phyloP scores from a whole-genome alignment of 805 yeast genomes.

The Schizosaccharomyces octosporus region DNA sequence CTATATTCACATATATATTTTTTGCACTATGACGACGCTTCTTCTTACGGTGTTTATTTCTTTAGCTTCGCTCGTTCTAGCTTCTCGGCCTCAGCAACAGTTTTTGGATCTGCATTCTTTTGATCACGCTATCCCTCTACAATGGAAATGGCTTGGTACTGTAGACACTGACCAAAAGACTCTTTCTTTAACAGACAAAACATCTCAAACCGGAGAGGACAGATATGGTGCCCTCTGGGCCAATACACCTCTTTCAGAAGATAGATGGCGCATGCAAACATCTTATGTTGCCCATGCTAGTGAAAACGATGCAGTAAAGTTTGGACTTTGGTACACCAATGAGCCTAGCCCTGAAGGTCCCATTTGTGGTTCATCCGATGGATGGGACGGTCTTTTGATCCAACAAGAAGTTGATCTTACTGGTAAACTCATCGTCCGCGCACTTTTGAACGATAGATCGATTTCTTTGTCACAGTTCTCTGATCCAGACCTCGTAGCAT shows the following conservation, averaged over 20 bases:
- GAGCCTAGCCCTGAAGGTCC: neutral
- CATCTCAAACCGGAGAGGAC: neutral
- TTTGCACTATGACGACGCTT: too few relatives aligned
- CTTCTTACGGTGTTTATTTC: neutral
- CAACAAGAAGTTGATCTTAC: neutral
- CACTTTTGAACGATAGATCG: neutral
- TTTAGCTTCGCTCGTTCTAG: neutral
- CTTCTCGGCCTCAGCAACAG: neutral
- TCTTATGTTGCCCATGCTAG: neutral
- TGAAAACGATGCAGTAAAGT: neutral
- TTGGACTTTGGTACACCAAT: neutral
- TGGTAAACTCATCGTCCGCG: neutral
- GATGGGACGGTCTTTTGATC: neutral
- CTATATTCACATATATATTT: too few relatives aligned
- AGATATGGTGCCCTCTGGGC: neutral
- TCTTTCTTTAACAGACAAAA: neutral
- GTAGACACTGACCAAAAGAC: neutral
- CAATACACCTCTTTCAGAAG: neutral
- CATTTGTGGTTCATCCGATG: neutral
- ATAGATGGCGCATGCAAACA: neutral
- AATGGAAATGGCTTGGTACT: neutral
- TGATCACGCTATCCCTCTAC: neutral
- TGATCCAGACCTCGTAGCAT: neutral
- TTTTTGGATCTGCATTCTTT: neutral
- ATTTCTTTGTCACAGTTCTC: neutral